These are phyloP conservation scores for Pleurotus citrinopileatus DNA, from an alignment of 768 basidiomycete species.

Conservation along the genomic window DNA sequence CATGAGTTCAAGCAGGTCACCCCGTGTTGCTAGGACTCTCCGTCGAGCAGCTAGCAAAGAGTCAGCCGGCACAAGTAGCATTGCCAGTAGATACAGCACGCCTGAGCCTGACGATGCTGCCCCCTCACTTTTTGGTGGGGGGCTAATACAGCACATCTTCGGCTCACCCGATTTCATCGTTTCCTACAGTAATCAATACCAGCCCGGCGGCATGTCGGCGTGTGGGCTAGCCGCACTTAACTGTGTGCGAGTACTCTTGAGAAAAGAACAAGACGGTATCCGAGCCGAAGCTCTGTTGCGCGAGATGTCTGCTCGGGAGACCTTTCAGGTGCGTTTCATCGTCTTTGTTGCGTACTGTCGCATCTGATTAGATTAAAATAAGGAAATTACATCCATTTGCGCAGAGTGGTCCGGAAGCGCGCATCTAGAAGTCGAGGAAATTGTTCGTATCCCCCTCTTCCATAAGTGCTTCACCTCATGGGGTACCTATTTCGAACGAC, in stretches of 20 bases:
- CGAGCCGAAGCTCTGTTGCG: conserved; percentile 26
- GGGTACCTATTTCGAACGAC: conserved; percentile 4
- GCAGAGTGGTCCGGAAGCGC: conserved; percentile 10
- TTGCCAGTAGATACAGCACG: neutral
- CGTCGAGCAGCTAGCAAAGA: neutral
- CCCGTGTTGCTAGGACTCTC: too few relatives aligned
- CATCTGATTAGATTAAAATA: neutral
- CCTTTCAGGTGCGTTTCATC: conserved; percentile 31
- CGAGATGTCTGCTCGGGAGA: conserved; percentile 28
- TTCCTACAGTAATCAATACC: conserved; percentile 2
- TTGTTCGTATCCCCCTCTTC: conserved; percentile 1
- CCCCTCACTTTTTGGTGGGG: neutral
- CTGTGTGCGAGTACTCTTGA: conserved; percentile 51
- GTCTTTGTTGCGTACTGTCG: neutral
- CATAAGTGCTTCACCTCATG: neutral
- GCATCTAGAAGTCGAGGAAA: conserved; percentile 11
- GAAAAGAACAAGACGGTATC: conserved; percentile 27
- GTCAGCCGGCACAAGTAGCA: neutral
- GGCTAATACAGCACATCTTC: neutral
- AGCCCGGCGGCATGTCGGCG: conserved; percentile 22
- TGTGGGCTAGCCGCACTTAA: conserved; percentile 70
- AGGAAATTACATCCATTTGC: conserved; percentile 15
- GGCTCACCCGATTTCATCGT: conserved; percentile 1
- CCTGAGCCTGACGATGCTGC: neutral
- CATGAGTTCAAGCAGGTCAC: too few relatives aligned